A percentile compares a stretch with the other conserved stretches of the same genome.
Conservation (phyloP, 2,329 filamentous ascomycete genomes). For the Aspergillus vadensis region DNA sequence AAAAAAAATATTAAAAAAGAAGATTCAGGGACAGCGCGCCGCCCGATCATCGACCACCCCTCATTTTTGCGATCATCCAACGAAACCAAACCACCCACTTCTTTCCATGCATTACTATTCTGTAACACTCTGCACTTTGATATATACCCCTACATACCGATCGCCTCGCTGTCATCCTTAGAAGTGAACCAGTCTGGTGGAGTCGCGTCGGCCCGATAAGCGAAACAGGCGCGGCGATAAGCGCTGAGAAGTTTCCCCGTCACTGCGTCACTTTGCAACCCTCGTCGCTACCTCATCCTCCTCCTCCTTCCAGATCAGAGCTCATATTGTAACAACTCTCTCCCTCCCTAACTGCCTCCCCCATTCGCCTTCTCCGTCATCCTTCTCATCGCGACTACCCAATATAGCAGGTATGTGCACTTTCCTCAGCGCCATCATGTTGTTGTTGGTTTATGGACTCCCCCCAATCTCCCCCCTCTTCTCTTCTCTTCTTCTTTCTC, state of each 20-base stretch:
- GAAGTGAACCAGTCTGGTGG: neutral
- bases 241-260: neutral
- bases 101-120: neutral
- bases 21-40: conserved; percentile 7
- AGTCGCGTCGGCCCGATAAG: neutral
- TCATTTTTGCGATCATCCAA: conserved; percentile 5
- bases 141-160: neutral
- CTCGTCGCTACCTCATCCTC: neutral
- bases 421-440: conserved; percentile 13
- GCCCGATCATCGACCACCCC: conserved; percentile 11
- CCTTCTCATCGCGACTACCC: conserved; percentile 20
- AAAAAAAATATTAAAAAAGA: conserved; percentile 14
- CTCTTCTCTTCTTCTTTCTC: conserved; percentile 16
- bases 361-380: conserved; percentile 10
- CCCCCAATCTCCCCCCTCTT: neutral
- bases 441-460: neutral
- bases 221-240: conserved; percentile 1
- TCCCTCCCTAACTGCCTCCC: conserved; percentile 5
- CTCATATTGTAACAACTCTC: neutral
- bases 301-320: neutral
- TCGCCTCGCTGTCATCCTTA: neutral
- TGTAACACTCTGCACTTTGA: neutral
- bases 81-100: conserved; percentile 2
- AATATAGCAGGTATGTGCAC: conserved; percentile 18
- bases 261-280: conserved; percentile 8